Evolutionary conservation across 176 grass and related monocot genomes (phyloP).

Genomic region (Leersia perrieri): DNA sequence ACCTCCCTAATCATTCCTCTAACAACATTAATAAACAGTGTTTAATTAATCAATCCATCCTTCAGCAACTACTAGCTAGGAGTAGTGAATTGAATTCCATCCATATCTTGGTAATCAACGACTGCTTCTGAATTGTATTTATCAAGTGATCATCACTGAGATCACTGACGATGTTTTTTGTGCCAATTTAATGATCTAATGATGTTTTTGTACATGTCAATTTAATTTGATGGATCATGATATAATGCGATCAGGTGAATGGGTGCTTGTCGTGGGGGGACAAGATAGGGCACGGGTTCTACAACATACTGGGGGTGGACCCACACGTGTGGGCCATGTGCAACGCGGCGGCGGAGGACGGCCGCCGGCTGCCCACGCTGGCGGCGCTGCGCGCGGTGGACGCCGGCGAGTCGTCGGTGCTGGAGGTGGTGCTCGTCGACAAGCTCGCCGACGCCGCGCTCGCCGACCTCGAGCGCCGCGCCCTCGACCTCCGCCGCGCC

Average conservation of each 20-base stretch:
- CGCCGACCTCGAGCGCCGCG: constrained; percentile 57
- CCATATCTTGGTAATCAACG: too few species aligned
- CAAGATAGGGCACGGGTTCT: constrained; percentile 79
- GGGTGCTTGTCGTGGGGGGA: constrained; percentile 79
- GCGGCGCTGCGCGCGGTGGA: constrained; percentile 59
- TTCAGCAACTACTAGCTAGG: not conserved
- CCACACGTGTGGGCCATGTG: constrained; percentile 91
- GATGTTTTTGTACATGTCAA: not conserved
- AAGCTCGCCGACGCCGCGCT: constrained; percentile 54
- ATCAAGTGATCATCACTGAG: too few species aligned
- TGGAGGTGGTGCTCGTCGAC: constrained; percentile 84
- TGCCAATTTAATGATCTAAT: too few species aligned
- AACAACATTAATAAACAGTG: not conserved
- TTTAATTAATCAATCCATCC: too few species aligned
- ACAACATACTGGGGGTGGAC: constrained; percentile 92
- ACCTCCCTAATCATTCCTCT: not conserved
- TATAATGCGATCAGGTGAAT: constrained; percentile 65
- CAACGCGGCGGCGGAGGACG: constrained; percentile 61
- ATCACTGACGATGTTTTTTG: too few species aligned
- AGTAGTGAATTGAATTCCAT: not conserved
- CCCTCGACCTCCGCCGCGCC: constrained; percentile 43
- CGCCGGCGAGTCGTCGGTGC: constrained; percentile 56
- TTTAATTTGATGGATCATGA: too few species aligned
- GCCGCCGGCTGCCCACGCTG: constrained; percentile 68
- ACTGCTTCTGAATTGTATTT: not conserved